Base-by-base conservation (phyloP, 2,329 filamentous ascomycete genomes). In the Neocatenulostroma microsporum region DNA sequence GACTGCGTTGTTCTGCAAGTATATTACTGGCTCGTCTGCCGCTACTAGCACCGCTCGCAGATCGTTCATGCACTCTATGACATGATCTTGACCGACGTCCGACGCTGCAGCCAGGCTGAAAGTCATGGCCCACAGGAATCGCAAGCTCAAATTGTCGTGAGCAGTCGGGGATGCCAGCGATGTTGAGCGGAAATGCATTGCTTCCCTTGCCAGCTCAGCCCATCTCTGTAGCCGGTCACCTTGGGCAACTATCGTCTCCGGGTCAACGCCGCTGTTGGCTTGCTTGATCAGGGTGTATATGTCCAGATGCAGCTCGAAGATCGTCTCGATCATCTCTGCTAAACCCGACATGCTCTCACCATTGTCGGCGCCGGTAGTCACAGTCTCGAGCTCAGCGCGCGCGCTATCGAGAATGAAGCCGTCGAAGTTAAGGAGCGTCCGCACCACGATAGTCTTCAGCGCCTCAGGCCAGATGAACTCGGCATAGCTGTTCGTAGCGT, bases 1-100 rank as follows among this genome's bases (percentile, higher is more conserved):
- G 14, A 88, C 74, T 1, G 78, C 74, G 54, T 94, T 96, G 58
- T 98, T 96, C 3, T 81, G 68, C 11, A 96, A 67, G 21, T 71
- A 66, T 10, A 84, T 74, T 0, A 68, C 62, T 19, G 65, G 64
- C n/a, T 64, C 64, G 11, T 62, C 65, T 9, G 70, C 55, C 3
- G 63, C 62, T 18, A 63, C 50, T 11, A 84, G 61, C 9, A 76
- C 61, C 3, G 51, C 53, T 49, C 77, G 76, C 10, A 84, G 60
- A 46, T 84, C 78, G 40, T 73, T 67, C 57, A 82, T 74, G 48
- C 75, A 79, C 31, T 70, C 63, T 18, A 82, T 56, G 21, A 79
- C 66, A 50, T 80, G 73, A 36, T 78, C 72, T 34, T 77, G 73
- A 12, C 67, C 57, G 3, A 73, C 62, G 28, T 74, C 67, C 21